Evolutionary conservation across 768 basidiomycete genomes (phyloP), one percentile per base, ranked within the genome.

Genomic region (Mycena capillaripes): DNA sequence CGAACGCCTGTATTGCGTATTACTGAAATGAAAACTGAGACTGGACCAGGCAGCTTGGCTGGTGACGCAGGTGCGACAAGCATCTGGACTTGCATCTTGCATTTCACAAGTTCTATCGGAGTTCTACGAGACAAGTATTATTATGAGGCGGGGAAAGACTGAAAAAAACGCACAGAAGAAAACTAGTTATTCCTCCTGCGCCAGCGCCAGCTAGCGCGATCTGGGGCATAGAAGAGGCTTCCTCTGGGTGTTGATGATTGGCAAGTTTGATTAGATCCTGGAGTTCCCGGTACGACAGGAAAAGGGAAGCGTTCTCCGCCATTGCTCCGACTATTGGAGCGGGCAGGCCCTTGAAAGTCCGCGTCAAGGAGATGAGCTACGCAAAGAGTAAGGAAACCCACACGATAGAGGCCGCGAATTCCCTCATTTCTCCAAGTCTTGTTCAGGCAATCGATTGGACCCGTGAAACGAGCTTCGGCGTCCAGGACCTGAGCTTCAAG

Each of bases 81-180:
- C 90, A 93, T 94, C 78, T 96, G 95, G 2, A 96, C 95, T 81
- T 97, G 95, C 95, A 97, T 96, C 78, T 94, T 93, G 81, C 95
- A 96, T 82, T 97, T 97, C 56, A 97, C 90, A 58, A 95, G 91
- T 78, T 96, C 95, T 70, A 96, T 91, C 1, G 95, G 95, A 0
- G 95, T 97, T 59, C 94, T 95, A 61, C 4, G 38, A 38, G 11
- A 60, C 38, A 56, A 53, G 55, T 50, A 34, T 32, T 29, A 59
- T 52, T 46, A 29, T 17, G 4, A 32, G 8, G 56, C 14, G 56
- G 36, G 50, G 57, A 53, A 38, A 38, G 38, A 38, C 38, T 38
- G 38, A 38, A 38, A 38, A 38, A 52, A 4, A 86, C 94, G 58
- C 76, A 96, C 94, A 98, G 84, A 60, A 97, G 85, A 81, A 97